Evolutionary conservation across 2,329 filamentous ascomycete species (phyloP).

Genomic region (Diaporthe destruens): DNA sequence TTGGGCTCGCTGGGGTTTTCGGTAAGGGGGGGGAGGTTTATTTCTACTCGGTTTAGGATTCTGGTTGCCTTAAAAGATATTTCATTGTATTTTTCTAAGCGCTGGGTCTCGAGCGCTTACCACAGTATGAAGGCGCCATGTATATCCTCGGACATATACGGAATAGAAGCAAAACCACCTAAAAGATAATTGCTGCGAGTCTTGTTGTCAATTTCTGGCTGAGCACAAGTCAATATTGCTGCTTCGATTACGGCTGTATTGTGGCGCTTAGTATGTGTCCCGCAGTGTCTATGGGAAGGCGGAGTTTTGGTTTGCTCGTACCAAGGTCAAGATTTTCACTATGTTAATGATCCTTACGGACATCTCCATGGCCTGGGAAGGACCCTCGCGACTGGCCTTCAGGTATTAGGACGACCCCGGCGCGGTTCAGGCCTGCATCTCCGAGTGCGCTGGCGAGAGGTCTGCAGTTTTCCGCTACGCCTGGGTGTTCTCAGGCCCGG

Average conservation of each 20-base stretch:
- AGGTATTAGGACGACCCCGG: conserved; percentile 59
- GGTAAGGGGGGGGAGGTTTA: conserved; percentile 59
- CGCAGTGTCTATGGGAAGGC: conserved; percentile 32
- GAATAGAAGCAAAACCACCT: too few species aligned
- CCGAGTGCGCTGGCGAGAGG: conserved; percentile 53
- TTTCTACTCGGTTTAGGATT: conserved; percentile 55
- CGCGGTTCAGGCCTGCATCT: conserved; percentile 57
- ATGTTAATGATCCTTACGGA: conserved; percentile 31
- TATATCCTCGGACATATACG: too few species aligned
- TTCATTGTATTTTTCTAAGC: too few species aligned
- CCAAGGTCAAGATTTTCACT: conserved; percentile 35
- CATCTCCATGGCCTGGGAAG: conserved; percentile 35
- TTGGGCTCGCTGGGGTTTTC: conserved; percentile 58
- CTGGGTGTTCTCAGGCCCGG: conserved; percentile 51
- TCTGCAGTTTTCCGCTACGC: conserved; percentile 60
- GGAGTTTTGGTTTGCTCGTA: conserved; percentile 33
- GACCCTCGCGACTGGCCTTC: conserved; percentile 53
- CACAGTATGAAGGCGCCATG: too few species aligned
- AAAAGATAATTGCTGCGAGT: conserved; percentile 43
- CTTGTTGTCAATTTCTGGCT: conserved; percentile 46
- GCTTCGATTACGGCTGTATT: conserved; percentile 44
- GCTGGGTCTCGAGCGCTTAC: too few species aligned
- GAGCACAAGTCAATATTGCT: conserved; percentile 37
- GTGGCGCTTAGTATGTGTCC: conserved; percentile 41
- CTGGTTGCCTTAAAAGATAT: too few species aligned